A percentile compares a stretch with the other conserved stretches of the same genome.
These are phyloP conservation scores for Uronychia setigera DNA, from an alignment of 73 alveolate genomes.

Conservation along the genomic window DNA sequence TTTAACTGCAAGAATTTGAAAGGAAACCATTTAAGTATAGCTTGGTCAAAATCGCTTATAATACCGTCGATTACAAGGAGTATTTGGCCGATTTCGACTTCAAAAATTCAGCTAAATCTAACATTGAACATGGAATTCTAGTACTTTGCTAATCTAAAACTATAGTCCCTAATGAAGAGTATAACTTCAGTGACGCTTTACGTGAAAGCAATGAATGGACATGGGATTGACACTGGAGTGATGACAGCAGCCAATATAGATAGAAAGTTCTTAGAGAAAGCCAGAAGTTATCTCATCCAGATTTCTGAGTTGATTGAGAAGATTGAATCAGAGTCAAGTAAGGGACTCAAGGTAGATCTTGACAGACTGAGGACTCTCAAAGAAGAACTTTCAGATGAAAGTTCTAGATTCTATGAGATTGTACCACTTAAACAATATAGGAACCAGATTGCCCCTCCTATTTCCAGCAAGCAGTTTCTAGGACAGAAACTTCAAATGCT, in stretches of 20 bases:
- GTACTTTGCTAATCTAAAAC: not conserved
- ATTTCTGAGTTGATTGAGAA: constrained; percentile 40
- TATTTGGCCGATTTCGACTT: constrained; percentile 61
- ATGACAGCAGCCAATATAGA: constrained; percentile 57
- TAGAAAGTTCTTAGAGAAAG: constrained; percentile 49
- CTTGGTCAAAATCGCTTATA: constrained; percentile 44
- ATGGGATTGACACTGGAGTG: constrained; percentile 58
- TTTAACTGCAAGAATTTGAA: constrained; percentile 22
- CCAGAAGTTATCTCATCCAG: constrained; percentile 51
- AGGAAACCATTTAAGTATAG: constrained; percentile 64
- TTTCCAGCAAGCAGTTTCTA: constrained; percentile 50
- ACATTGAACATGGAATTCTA: not conserved
- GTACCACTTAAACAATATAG: constrained; percentile 76
- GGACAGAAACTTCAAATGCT: constrained; percentile 66
- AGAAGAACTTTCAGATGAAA: constrained; percentile 70
- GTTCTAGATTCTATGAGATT: constrained; percentile 85
- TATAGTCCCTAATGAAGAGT: constrained; percentile 25
- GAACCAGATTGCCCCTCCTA: constrained; percentile 89
- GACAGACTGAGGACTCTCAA: constrained; percentile 62
- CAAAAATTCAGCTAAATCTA: constrained; percentile 15
- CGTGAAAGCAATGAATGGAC: constrained; percentile 42
- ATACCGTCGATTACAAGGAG: constrained; percentile 43
- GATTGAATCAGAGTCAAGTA: constrained; percentile 31
- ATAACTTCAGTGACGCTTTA: constrained; percentile 53
- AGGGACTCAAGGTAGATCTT: constrained; percentile 65